phyloP scores from a whole-genome alignment of 1,139 yeast species.

The Pichia cactophila region DNA sequence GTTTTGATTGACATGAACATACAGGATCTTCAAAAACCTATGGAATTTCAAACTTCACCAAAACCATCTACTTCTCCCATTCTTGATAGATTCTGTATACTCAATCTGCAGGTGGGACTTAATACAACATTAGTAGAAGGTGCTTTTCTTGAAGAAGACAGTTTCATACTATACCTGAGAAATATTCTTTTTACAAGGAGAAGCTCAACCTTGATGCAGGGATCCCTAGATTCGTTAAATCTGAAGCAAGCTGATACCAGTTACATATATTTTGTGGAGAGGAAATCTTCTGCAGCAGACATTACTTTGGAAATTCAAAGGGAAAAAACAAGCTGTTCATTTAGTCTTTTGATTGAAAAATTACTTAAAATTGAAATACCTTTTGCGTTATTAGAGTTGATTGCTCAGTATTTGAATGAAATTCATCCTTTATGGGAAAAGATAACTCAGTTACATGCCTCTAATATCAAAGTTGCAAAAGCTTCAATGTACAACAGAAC shows the following conservation, averaged over 20 bases:
- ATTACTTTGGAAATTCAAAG: constrained; percentile 43
- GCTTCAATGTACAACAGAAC: neutral
- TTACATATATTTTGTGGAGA: constrained; percentile 23
- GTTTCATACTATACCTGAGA: constrained; percentile 29
- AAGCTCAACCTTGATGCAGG: constrained; percentile 36
- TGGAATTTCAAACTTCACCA: neutral
- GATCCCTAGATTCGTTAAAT: constrained; percentile 36
- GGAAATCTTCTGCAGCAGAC: constrained; percentile 35
- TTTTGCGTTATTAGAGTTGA: neutral
- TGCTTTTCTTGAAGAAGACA: constrained; percentile 30
- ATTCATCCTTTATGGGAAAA: constrained; percentile 3
- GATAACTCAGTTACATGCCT: neutral
- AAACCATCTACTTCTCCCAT: neutral
- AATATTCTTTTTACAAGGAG: constrained; percentile 38
- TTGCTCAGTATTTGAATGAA: neutral
- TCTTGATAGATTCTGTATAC: constrained; percentile 33
- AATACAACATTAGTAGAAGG: constrained; percentile 42
- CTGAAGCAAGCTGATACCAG: constrained; percentile 23
- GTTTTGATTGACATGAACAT: constrained; percentile 13
- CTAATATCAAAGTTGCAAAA: constrained; percentile 1
- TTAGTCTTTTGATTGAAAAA: constrained; percentile 39
- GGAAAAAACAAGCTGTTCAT: constrained; percentile 27
- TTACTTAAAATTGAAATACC: constrained; percentile 33
- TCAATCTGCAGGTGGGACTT: constrained; percentile 34
- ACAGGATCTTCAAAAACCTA: neutral